Evolutionary conservation across 2,329 filamentous ascomycete genomes (phyloP), one percentile per base, ranked within the genome.

Genomic region (Chaetomiaceae sp.): DNA sequence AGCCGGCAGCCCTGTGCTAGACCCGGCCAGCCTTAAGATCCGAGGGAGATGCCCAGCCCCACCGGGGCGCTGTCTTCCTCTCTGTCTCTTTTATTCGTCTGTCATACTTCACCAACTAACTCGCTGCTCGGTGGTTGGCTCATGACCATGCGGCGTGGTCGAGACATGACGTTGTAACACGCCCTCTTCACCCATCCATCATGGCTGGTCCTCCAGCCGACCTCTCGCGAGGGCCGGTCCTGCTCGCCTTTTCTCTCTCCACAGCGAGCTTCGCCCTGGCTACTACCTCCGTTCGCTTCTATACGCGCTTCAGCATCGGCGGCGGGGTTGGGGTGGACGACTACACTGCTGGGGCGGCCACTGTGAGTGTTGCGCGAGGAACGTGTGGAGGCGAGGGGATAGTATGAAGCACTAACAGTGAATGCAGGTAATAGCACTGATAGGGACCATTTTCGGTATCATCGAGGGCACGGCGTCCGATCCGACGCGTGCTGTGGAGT

Each of bases 181-280:
- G n/a, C n/a, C n/a, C n/a, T 43, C 43, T 56, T 42, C 41, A 6
- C 34, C 45, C 39, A 24, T 6, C n/a, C 41, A 37, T 44, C 42
- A 60, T 57, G 55, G 49, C 50, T 50, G 42, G 29, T 15, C 29
- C 56, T n/a, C 33, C 47, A 42, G 43, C 59, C 48, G 58, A 62
- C 52, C 53, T 62, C 44, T 56, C 59, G 12, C 57, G 57, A 58
- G 65, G 65, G 49, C 59, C 63, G 51, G 63, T 62, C 56, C 62
- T 68, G 52, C 59, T 69, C 30, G 63, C 61, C 33, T 53, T 67
- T 14, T 66, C 65, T 3, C 54, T 63, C 34, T 57, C 55, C 38
- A 65, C 65, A 20, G 57, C 55, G 1, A 53, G 55, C 38, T 49
- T 67, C 37, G 63, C 65, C 6, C 48, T 69, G 11, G 47, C 58